Evolutionary conservation across 129 eudicot genomes (phyloP).

Genomic region (Centaurea solstitialis): DNA sequence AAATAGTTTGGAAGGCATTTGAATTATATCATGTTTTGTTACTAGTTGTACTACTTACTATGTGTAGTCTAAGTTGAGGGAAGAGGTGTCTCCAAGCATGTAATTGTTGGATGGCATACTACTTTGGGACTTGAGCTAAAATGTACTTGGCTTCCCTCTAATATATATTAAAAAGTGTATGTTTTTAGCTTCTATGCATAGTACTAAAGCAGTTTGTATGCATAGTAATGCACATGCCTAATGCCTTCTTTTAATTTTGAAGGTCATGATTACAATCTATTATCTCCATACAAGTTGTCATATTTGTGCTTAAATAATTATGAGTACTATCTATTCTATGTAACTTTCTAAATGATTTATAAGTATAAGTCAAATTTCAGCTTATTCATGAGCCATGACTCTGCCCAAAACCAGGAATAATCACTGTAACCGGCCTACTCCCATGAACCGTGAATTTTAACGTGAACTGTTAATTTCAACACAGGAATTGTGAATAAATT

Average conservation of each 20-base stretch:
- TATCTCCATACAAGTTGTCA: background rate
- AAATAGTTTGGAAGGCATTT: background rate
- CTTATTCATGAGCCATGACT: background rate
- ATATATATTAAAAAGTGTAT: background rate
- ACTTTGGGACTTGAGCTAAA: constrained; percentile 1
- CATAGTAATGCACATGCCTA: background rate
- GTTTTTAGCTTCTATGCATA: background rate
- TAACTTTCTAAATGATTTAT: background rate
- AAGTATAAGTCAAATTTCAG: constrained; percentile 1
- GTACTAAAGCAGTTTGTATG: background rate
- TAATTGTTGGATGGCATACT: background rate
- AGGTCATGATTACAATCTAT: background rate
- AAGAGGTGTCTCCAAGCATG: background rate
- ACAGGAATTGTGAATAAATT: too few relatives aligned
- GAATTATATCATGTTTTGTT: background rate
- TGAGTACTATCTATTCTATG: background rate
- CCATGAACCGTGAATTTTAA: too few relatives aligned
- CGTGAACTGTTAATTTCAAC: too few relatives aligned
- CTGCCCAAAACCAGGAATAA: background rate
- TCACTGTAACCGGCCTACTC: too few relatives aligned
- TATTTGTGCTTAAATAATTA: background rate
- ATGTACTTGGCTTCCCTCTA: background rate
- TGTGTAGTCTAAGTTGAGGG: background rate
- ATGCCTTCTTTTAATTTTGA: background rate
- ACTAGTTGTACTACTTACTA: too few relatives aligned